Conservation (phyloP, 2,329 filamentous ascomycete genomes). For the Chaetomiaceae sp. region DNA sequence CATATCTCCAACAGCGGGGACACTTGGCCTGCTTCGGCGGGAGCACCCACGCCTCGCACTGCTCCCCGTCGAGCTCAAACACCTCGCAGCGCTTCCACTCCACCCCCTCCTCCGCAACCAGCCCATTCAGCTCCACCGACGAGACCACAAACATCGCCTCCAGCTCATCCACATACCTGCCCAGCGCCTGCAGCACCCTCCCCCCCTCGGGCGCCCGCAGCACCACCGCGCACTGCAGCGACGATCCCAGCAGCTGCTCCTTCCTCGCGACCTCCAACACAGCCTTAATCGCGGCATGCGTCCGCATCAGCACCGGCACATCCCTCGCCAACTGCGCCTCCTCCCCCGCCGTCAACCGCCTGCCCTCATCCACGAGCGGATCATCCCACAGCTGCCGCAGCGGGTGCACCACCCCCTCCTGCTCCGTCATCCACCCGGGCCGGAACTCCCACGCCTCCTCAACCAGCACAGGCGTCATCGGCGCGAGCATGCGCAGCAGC, state of each 20-base stretch:
- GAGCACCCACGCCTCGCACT: conserved; percentile 38
- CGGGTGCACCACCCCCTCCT: conserved; percentile 35
- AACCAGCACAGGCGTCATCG: conserved; percentile 75
- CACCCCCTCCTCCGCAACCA: conserved; percentile 23
- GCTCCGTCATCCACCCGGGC: conserved; percentile 55
- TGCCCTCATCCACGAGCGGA: conserved; percentile 37
- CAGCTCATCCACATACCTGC: conserved; percentile 45
- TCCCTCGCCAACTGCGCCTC: conserved; percentile 36
- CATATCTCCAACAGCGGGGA: conserved; percentile 81
- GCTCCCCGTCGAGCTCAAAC: conserved; percentile 36
- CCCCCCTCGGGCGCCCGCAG: conserved; percentile 40
- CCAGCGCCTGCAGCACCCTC: conserved; percentile 30
- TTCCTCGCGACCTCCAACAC: conserved; percentile 67
- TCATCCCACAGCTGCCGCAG: conserved; percentile 42
- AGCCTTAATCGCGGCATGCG: conserved; percentile 63
- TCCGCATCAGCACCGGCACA: conserved; percentile 43
- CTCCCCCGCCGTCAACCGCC: conserved; percentile 35
- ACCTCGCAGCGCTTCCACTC: conserved; percentile 39
- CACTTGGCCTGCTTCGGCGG: conserved; percentile 63
- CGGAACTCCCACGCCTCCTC: conserved; percentile 82
- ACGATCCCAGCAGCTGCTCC: conserved; percentile 70
- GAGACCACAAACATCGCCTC: conserved; percentile 65
- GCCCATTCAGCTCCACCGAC: conserved; percentile 45
- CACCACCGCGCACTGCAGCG: conserved; percentile 68
- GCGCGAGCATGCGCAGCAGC: conserved; percentile 70